Evolutionary conservation across 1,139 yeast genomes (phyloP), one percentile per base, ranked within the genome.

Genomic region (Geotrichum armillariae): DNA sequence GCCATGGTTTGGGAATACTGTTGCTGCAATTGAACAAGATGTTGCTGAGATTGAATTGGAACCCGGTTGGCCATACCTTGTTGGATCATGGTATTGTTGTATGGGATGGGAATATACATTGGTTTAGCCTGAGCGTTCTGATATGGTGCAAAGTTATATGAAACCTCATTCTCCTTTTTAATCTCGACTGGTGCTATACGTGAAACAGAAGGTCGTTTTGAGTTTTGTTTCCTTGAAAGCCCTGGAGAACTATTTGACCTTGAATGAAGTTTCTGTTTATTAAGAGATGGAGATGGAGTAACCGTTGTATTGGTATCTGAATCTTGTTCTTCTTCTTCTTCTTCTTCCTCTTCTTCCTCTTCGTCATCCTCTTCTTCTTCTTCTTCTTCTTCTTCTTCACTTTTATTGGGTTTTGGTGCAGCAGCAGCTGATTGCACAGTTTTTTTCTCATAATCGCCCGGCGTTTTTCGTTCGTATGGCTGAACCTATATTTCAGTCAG

Each of bases 401-500:
- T 49, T 9, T 29, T 37, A 33, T 11, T 29, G 9, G 18, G 18
- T 11, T 16, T 16, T 37, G 33, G 25, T 46, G 32, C 29, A 37
- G 36, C 9, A 4, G n/a, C 29, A 9, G 36, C n/a, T 6, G 41
- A 31, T 39, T 39, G 44, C 31, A 40, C 8, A 40, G 35, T 29
- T 53, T 38, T 50, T 55, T 44, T 42, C 57, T 58, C 60, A 38
- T 56, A 64, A 53, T 63, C 67, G 12, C 51, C 48, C 9, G 65
- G 62, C 35, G 62, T 61, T 55, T 62, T 64, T 18, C 58, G 17
- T 51, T 66, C 70, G 42, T 66, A 63, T 7, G 69, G 66, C 17
- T 60, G 54, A 2, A 64, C 47, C 66, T 60, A 53, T 21, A 20
- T 25, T 25, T 25, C 29, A 25, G 11, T 6, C 9, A 25, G 9